Conservation (phyloP, 1,139 yeast species). For the Kluyveromyces marxianus region DNA sequence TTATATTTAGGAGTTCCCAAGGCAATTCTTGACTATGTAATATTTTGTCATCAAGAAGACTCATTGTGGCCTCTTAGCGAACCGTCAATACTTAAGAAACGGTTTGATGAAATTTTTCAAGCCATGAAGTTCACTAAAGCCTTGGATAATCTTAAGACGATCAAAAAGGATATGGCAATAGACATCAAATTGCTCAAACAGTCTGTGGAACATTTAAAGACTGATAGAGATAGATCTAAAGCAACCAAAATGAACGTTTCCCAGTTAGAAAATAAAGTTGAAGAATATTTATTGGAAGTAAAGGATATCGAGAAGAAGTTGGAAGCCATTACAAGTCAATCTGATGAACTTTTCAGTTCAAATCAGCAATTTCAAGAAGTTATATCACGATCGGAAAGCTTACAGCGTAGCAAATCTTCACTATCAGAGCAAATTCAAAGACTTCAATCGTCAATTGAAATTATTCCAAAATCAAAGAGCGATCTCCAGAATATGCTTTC, state of each 20-base stretch:
- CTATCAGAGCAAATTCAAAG: conserved; percentile 45
- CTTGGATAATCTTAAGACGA: conserved; percentile 64
- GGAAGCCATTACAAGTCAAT: conserved; percentile 46
- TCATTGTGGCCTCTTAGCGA: conserved; percentile 95
- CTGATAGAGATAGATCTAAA: conserved; percentile 67
- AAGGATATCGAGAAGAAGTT: conserved; percentile 43
- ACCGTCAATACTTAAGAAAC: conserved; percentile 78
- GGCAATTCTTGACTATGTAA: conserved; percentile 83
- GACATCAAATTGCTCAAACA: conserved; percentile 73
- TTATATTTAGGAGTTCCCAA: conserved; percentile 77
- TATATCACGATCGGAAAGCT: conserved; percentile 54
- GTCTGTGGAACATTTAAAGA: conserved; percentile 64
- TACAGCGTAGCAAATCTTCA: conserved; percentile 41
- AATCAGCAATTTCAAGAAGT: conserved; percentile 79
- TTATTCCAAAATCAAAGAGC: conserved; percentile 41
- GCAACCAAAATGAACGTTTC: conserved; percentile 46
- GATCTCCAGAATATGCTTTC: conserved; percentile 43
- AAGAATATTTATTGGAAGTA: conserved; percentile 43
- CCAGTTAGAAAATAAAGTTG: conserved; percentile 39
- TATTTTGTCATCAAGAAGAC: conserved; percentile 97
- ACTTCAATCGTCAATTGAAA: conserved; percentile 38
- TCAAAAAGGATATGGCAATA: conserved; percentile 68
- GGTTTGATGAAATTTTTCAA: conserved; percentile 94
- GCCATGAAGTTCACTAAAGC: conserved; percentile 92
- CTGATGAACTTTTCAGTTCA: conserved; percentile 60